Percentiles rank a stretch among this genome's conserved stretches.
Conservation (phyloP, 2,329 filamentous ascomycete genomes). For the Cladosporium colombiae region DNA sequence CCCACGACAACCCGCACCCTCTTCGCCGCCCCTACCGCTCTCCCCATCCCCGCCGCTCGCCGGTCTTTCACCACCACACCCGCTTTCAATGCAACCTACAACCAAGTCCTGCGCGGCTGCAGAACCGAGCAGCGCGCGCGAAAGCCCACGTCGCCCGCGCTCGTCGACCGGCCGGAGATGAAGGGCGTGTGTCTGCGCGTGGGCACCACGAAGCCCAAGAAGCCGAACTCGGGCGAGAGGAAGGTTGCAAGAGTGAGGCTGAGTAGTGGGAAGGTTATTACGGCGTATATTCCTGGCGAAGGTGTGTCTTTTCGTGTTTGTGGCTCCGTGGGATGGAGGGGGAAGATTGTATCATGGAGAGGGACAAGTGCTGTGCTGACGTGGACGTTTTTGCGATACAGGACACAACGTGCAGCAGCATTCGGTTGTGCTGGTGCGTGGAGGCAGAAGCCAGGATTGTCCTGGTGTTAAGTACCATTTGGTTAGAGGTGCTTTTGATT, state of each 20-base stretch:
- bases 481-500: slow-evolving; percentile 85
- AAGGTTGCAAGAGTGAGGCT: slow-evolving; percentile 92
- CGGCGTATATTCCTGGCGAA: slow-evolving; percentile 94
- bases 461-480: slow-evolving; percentile 96
- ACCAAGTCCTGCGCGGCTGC: slow-evolving; percentile 64
- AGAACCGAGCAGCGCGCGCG: slow-evolving; percentile 77
- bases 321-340: no score
- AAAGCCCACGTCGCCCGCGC: slow-evolving; percentile 83
- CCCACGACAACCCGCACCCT: slow-evolving; percentile 31
- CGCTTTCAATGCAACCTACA: slow-evolving; percentile 48
- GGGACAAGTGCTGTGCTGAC: no score
- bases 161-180: slow-evolving; percentile 74
- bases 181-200: slow-evolving; percentile 97
- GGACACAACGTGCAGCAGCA: slow-evolving; percentile 99
- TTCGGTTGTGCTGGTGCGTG: slow-evolving; percentile 92
- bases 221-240: slow-evolving; percentile 95
- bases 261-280: slow-evolving; percentile 82
- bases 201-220: slow-evolving; percentile 92
- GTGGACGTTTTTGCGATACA: slow-evolving; percentile 37
- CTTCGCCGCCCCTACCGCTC: slow-evolving; percentile 26
- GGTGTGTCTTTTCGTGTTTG: slow-evolving; percentile 47
- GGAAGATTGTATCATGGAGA: no score
- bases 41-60: slow-evolving; percentile 25
- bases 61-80: slow-evolving; percentile 44
- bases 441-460: slow-evolving; percentile 92